Conservation (phyloP, 768 basidiomycete species). For the Psilocybe subaeruginosa region DNA sequence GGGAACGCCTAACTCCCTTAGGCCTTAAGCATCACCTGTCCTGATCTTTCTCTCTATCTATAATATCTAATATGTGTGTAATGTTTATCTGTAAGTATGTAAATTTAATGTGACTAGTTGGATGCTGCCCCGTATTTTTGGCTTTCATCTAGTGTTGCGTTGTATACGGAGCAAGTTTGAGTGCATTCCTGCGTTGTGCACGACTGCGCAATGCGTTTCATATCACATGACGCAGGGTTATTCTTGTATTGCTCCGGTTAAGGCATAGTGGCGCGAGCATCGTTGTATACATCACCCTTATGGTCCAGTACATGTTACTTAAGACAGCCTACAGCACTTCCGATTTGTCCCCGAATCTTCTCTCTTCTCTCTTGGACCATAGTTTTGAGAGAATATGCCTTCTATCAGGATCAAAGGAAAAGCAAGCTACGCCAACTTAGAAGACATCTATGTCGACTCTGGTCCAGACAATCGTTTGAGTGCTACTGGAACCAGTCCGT, state of each 20-base stretch:
- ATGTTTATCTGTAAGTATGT: too few species aligned
- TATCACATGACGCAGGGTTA: not conserved
- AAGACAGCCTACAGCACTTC: not conserved
- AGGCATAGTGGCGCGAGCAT: not conserved
- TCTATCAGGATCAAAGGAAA: slow-evolving; percentile 49
- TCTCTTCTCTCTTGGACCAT: not conserved
- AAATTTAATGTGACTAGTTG: too few species aligned
- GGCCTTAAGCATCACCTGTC: too few species aligned
- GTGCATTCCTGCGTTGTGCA: too few species aligned
- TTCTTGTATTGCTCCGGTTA: slow-evolving; percentile 1
- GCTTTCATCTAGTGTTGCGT: too few species aligned
- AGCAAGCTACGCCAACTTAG: slow-evolving; percentile 25
- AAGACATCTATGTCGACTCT: slow-evolving; percentile 3
- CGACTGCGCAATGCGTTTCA: not conserved
- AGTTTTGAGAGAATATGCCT: slow-evolving; percentile 37
- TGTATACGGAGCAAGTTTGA: too few species aligned
- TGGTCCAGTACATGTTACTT: not conserved
- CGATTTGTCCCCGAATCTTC: not conserved
- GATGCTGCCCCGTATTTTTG: too few species aligned
- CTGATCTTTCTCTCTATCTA: too few species aligned
- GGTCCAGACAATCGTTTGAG: not conserved
- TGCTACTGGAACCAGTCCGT: not conserved
- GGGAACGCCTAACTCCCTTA: not conserved
- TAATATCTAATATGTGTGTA: too few species aligned
- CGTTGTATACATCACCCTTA: not conserved